These are phyloP conservation scores for Botrytis deweyae DNA, from an alignment of 2,329 filamentous ascomycete genomes.

Conservation along the genomic window DNA sequence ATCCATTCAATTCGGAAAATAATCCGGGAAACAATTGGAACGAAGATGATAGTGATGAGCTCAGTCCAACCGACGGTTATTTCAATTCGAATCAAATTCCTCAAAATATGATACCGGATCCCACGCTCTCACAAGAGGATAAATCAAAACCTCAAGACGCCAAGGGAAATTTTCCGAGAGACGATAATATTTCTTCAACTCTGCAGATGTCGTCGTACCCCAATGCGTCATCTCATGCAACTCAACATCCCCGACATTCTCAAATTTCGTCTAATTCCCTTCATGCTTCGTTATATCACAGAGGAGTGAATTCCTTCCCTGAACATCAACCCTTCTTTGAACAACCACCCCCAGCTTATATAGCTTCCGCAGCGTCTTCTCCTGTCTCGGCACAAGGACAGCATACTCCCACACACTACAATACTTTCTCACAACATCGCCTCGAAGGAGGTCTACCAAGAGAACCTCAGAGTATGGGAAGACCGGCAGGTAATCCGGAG, in stretches of 20 bases:
- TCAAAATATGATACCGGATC: constrained; percentile 15
- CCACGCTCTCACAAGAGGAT: not conserved
- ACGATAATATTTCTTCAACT: not conserved
- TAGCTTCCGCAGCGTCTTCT: constrained; percentile 1
- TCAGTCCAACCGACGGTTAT: constrained; percentile 38
- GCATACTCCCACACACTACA: constrained; percentile 28
- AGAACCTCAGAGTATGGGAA: constrained; percentile 37
- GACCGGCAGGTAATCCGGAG: constrained; percentile 25
- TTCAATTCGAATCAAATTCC: constrained; percentile 31
- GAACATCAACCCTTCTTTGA: constrained; percentile 15
- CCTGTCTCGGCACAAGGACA: constrained; percentile 11
- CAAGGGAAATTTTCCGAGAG: not conserved
- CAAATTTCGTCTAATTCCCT: not conserved
- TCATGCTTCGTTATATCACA: not conserved
- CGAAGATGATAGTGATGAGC: constrained; percentile 28
- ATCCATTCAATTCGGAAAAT: constrained; percentile 30
- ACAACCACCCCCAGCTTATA: constrained; percentile 36
- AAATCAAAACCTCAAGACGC: not conserved
- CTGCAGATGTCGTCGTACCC: not conserved
- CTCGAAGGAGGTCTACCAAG: constrained; percentile 29
- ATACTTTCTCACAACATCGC: constrained; percentile 32
- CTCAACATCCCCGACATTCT: not conserved
- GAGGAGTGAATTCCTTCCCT: not conserved
- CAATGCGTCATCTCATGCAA: constrained; percentile 11
- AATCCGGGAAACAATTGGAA: constrained; percentile 25